A percentile compares a stretch with the other conserved stretches of the same genome.
phyloP scores from a whole-genome alignment of 352 stramenopile genomes.

The Labyrinthula sp. region DNA sequence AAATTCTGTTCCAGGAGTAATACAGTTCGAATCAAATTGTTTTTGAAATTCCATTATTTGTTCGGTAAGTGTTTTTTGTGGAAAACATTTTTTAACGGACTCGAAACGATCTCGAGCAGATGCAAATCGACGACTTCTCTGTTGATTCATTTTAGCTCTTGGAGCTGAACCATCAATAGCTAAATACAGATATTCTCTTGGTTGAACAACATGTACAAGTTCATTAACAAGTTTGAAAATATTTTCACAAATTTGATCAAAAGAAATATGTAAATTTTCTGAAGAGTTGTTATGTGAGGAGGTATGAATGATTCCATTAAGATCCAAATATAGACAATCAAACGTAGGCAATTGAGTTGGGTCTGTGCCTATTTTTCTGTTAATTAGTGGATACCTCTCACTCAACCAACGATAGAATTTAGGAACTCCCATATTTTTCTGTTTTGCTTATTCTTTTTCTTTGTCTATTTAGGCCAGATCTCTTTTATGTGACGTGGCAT shows the following conservation, averaged over 20 bases:
- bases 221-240: slow-evolving; percentile 63
- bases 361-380: slow-evolving; percentile 79
- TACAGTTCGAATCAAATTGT: slow-evolving; percentile 97
- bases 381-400: slow-evolving; percentile 94
- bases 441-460: too few relatives aligned
- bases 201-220: slow-evolving; percentile 86
- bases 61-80: slow-evolving; percentile 31
- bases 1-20: slow-evolving; percentile 98
- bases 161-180: slow-evolving; percentile 87
- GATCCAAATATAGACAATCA: slow-evolving; percentile 96
- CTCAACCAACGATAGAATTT: slow-evolving; percentile 74
- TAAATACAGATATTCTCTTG: slow-evolving; percentile 87
- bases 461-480: too few relatives aligned
- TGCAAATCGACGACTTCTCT: slow-evolving; percentile 80
- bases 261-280: slow-evolving; percentile 45
- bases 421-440: slow-evolving; percentile 47
- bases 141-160: slow-evolving; percentile 97
- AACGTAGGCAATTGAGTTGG: slow-evolving; percentile 87
- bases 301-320: slow-evolving; percentile 99
- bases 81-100: slow-evolving; percentile 41
- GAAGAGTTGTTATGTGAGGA: slow-evolving; percentile 89
- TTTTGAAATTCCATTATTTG: slow-evolving; percentile 36
- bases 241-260: slow-evolving; percentile 47
- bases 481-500: too few relatives aligned
- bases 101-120: slow-evolving; percentile 36